Percentiles rank a stretch among this genome's conserved stretches.
phyloP scores from a whole-genome alignment of 768 basidiomycete genomes.

The Aureoboletus auriporus region DNA sequence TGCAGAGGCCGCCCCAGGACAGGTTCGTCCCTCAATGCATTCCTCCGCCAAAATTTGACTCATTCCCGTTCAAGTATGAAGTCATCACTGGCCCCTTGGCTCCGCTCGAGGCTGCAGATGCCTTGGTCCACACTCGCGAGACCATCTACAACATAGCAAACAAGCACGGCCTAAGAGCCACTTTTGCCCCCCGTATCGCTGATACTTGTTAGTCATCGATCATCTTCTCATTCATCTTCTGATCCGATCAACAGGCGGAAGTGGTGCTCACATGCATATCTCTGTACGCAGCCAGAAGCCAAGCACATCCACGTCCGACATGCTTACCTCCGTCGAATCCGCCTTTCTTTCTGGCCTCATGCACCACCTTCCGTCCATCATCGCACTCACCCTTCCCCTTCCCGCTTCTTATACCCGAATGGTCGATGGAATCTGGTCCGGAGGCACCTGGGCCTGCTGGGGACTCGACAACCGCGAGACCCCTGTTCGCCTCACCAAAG shows the following conservation, averaged over 20 bases:
- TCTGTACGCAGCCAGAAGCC: conserved; percentile 44
- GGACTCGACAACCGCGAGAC: conserved; percentile 68
- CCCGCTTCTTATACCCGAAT: conserved; percentile 61
- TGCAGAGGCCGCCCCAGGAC: conserved; percentile 66
- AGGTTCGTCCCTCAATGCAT: conserved; percentile 33
- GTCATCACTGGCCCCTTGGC: conserved; percentile 62
- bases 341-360: conserved; percentile 64
- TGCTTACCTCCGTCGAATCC: conserved; percentile 40
- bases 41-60: background rate
- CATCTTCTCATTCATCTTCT: background rate
- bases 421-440: conserved; percentile 62
- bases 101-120: conserved; percentile 65
- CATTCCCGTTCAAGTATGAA: conserved; percentile 46
- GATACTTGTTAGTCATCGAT: conserved; percentile 30
- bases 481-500: conserved; percentile 54
- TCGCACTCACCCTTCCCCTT: conserved; percentile 57
- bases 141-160: conserved; percentile 60
- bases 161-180: conserved; percentile 62
- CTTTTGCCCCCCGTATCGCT: conserved; percentile 57
- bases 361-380: conserved; percentile 50
- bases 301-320: conserved; percentile 10
- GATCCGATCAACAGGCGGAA: conserved; percentile 38
- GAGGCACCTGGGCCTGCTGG: conserved; percentile 68
- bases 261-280: conserved; percentile 58
- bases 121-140: conserved; percentile 62